Base-by-base conservation (phyloP, 2,329 filamentous ascomycete genomes). In the Coniochaeta sp. region DNA sequence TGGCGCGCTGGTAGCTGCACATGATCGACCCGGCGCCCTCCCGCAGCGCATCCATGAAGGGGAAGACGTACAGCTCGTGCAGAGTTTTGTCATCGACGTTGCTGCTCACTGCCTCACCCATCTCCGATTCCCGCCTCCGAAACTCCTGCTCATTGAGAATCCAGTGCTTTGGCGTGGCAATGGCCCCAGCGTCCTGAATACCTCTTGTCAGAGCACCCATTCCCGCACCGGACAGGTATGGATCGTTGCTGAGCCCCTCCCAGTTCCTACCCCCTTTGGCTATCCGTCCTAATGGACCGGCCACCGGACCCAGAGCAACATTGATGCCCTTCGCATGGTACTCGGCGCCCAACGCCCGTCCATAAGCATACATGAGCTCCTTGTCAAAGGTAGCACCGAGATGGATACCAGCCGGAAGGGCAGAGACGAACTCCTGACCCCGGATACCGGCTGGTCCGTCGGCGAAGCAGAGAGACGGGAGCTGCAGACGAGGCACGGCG, bases 1-100 rank as follows among this genome's bases (percentile, higher is more conserved):
- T 90, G 58, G 86, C 71, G 52, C 85, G 80, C 61, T 88, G 83
- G 68, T 88, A 89, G 0, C 81, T 81, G 68, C 83, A 86, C 83
- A 86, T 86, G 33, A 85, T 66, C 0, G 76, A 78, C 0, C 72
- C 76, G 0, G 75, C 76, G 0, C 81, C 81, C 4, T 81, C 80
- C 10, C 65, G 70, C 3, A 87, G 65, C 0, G 79, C 77, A 52
- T 86, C 79, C 54, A 80, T 75, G 54, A 86, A 87, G 0, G 84
- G 83, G 76, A 81, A 86, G 1, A 83, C 70, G 51, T 87, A 87
- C 14, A 79, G 71, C 62, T 87, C 83, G 56, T 85, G 82, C 52
- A 86, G 71, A 0, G 82, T 82, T 57, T 77, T 76, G 60, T 87
- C 84, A 54, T 86, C 83, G 5, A 86, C 70, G 57, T 86, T 86